Evolutionary conservation across 768 basidiomycete genomes (phyloP).

Genomic region (Pleurotus djamor): DNA sequence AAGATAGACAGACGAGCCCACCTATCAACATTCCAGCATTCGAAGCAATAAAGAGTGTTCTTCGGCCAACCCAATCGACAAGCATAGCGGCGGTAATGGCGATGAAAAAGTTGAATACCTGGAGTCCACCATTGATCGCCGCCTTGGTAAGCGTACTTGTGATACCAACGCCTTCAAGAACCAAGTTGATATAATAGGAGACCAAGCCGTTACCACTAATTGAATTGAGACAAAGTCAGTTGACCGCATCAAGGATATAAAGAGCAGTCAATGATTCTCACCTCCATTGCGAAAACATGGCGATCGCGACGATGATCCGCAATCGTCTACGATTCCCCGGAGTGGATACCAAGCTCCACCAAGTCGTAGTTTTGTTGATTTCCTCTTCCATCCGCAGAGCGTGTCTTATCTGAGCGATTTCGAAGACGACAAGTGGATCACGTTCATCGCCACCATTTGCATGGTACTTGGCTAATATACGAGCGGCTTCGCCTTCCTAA

Average conservation of each 20-base stretch:
- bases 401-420: constrained; percentile 68
- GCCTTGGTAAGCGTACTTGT: constrained; percentile 49
- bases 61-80: constrained; percentile 66
- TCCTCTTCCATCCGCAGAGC: constrained; percentile 65
- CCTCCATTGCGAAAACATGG: constrained; percentile 78
- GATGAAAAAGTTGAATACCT: constrained; percentile 66
- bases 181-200: constrained; percentile 71
- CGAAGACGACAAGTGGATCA: constrained; percentile 56
- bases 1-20: constrained; percentile 20
- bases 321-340: constrained; percentile 70
- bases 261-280: constrained; percentile 16
- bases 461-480: constrained; percentile 70
- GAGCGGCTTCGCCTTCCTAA: constrained; percentile 56
- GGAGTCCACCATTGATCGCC: constrained; percentile 57
- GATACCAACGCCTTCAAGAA: constrained; percentile 66
- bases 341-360: constrained; percentile 51
- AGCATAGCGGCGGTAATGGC: constrained; percentile 60
- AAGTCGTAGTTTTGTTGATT: constrained; percentile 45
- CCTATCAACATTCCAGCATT: constrained; percentile 55
- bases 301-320: constrained; percentile 64
- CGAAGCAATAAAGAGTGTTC: constrained; percentile 65
- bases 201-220: constrained; percentile 65
- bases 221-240: neutral
- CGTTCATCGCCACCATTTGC: constrained; percentile 56
- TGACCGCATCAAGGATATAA: neutral